Conservation (phyloP, 148 eudicot species). For the Selenicereus undatus region DNA sequence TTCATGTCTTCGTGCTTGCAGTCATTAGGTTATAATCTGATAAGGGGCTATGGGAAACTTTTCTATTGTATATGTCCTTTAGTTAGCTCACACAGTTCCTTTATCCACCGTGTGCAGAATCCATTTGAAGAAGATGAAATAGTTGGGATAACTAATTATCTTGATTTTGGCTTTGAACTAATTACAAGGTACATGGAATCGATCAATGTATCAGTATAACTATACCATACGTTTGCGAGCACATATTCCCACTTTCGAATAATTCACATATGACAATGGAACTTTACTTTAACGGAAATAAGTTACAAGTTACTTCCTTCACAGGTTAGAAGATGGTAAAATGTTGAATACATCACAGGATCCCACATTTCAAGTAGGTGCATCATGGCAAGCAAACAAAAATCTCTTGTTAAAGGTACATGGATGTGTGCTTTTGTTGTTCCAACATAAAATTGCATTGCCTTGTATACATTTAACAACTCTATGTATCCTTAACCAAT, state of each 20-base stretch:
- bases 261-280: too few species aligned
- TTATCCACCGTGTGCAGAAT: slow-evolving; percentile 57
- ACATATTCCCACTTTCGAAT: too few species aligned
- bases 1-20: slow-evolving; percentile 3
- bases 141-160: slow-evolving; percentile 89
- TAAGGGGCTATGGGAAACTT: too few species aligned
- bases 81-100: too few species aligned
- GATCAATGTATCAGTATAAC: too few species aligned
- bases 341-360: slow-evolving; percentile 46
- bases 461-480: too few species aligned
- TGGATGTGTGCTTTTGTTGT: neutral
- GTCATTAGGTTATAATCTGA: too few species aligned
- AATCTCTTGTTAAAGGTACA: slow-evolving; percentile 77
- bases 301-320: slow-evolving; percentile 10
- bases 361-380: slow-evolving; percentile 85
- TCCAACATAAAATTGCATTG: too few species aligned
- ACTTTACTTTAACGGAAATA: neutral
- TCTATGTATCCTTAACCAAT: neutral
- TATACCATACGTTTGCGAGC: neutral
- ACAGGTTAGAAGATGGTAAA: slow-evolving; percentile 58
- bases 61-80: too few species aligned
- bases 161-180: slow-evolving; percentile 88
- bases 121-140: slow-evolving; percentile 78
- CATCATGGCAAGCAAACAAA: slow-evolving; percentile 98
- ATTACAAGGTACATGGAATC: slow-evolving; percentile 50